Conservation (phyloP, 1,284 basidiomycete species). For the Cryptococcus sp. region DNA sequence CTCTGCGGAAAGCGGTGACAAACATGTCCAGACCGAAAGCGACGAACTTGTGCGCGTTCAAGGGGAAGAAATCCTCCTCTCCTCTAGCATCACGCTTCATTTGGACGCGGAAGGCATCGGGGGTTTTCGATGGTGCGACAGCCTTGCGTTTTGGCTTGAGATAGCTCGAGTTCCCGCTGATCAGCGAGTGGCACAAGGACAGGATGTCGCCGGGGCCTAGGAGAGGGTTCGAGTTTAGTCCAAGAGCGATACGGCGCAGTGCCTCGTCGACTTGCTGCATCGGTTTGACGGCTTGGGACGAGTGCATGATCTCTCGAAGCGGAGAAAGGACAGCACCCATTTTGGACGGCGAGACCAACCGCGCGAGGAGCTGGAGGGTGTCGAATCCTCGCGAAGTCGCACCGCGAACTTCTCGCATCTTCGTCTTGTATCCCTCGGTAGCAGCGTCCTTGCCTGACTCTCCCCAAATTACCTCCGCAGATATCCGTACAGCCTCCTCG, state of each 20-base stretch:
- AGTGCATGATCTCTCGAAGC: conserved; percentile 79
- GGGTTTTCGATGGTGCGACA: conserved; percentile 46
- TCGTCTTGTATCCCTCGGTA: conserved; percentile 90
- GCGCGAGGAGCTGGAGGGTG: conserved; percentile 78
- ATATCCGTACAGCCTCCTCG: conserved; percentile 73
- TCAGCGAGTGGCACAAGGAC: conserved; percentile 82
- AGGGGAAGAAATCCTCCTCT: conserved; percentile 71
- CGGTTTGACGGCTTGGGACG: conserved; percentile 78
- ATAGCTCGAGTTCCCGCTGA: conserved; percentile 87
- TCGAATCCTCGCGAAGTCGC: conserved; percentile 80
- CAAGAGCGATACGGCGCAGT: conserved; percentile 76
- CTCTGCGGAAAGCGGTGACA: conserved; percentile 80
- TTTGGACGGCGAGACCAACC: conserved; percentile 70
- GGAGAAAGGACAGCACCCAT: conserved; percentile 79
- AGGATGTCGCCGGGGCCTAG: conserved; percentile 73
- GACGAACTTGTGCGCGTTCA: conserved; percentile 83
- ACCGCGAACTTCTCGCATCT: conserved; percentile 83
- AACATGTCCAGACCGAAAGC: conserved; percentile 91
- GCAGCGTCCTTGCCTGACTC: conserved; percentile 88
- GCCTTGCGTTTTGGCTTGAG: conserved; percentile 51
- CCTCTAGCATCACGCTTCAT: conserved; percentile 66
- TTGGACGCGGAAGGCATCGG: conserved; percentile 71
- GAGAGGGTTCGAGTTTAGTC: conserved; percentile 79
- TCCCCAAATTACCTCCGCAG: conserved; percentile 92
- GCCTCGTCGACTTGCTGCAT: conserved; percentile 88